Base-by-base conservation (phyloP, 2,329 filamentous ascomycete species). In the Colletotrichum shisoi region DNA sequence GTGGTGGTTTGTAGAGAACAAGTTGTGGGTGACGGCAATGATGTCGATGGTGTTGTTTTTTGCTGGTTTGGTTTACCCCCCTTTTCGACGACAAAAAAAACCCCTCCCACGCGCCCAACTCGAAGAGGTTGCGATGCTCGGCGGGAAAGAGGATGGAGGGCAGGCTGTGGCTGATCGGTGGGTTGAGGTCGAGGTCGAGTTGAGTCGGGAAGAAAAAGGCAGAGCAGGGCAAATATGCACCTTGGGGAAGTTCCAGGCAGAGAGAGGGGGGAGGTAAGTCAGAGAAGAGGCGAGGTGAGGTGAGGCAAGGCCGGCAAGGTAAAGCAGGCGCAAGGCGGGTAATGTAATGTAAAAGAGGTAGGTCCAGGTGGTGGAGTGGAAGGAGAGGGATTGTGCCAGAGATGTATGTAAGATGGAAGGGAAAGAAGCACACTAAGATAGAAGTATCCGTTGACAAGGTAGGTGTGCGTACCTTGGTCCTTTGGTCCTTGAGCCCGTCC, bases 281-380 rank as follows among this genome's bases (percentile, higher is more conserved):
- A 37, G 52, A 63, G 46, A 44, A 42, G 42, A 62, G 31, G 27
- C 37, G 54, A 57, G 27, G 27, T 37, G 42, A 62, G 19, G 27
- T 46, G 54, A 57, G 54, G 42, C 39, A 57, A 57, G 39, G 21
- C 34, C 53, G 52, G 19, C 60, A 44, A 57, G 57, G 57, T 44
- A 65, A 53, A 31, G 54, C 54, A 57, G 54, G 54, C 54, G 59
- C 63, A 57, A 57, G 59, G 63, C 45, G 63, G 63, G 63, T 63
- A 63, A 67, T 63, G 63, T 67, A 67, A 67, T 67, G 63, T 67
- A 56, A 57, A 67, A 56, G 39, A 48, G 45, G 44, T 49, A 59
- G 57, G 56, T 40, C 62, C 51, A 46, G 57, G 49, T 34, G 34
- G 63, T 66, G 63, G 63, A 62, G 58, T 49, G 49, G 51, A 39